These are phyloP conservation scores for Entophlyctis luteolus DNA, from an alignment of 192 early-diverging fungal species.

Conservation along the genomic window DNA sequence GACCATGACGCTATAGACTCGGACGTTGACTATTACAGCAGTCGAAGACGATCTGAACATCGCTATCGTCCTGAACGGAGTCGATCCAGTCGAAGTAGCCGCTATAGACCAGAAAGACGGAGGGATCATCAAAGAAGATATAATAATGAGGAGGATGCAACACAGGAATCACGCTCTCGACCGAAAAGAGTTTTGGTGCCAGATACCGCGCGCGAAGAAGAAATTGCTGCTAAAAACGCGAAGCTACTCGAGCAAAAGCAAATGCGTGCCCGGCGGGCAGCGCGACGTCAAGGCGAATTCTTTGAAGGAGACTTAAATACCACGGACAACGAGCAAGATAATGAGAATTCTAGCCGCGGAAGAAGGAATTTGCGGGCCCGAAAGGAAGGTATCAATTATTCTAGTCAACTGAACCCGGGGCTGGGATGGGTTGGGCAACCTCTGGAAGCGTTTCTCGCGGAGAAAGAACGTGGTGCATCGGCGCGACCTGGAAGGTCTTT, in stretches of 20 bases:
- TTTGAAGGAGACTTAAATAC: neutral
- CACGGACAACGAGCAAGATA: neutral
- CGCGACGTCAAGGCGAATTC: neutral
- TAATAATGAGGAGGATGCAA: too few species aligned
- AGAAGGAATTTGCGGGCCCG: neutral
- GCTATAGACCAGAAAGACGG: too few species aligned
- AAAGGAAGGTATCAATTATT: constrained; percentile 15
- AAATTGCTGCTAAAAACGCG: too few species aligned
- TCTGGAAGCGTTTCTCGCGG: neutral
- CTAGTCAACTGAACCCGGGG: constrained; percentile 19
- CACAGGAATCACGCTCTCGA: neutral
- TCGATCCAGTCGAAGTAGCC: too few species aligned
- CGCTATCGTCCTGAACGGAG: neutral
- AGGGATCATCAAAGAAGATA: too few species aligned
- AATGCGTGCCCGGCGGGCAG: too few species aligned
- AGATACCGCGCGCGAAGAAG: neutral
- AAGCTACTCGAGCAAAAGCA: too few species aligned
- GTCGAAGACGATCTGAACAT: neutral
- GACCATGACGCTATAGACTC: neutral
- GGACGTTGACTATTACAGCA: neutral
- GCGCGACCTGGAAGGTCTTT: neutral
- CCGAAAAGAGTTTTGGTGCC: neutral
- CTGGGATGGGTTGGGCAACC: constrained; percentile 16
- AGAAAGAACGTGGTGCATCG: neutral
- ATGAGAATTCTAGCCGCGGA: neutral